Evolutionary conservation across 345 rosid genomes (phyloP).

Genomic region (Acer yangbiense): DNA sequence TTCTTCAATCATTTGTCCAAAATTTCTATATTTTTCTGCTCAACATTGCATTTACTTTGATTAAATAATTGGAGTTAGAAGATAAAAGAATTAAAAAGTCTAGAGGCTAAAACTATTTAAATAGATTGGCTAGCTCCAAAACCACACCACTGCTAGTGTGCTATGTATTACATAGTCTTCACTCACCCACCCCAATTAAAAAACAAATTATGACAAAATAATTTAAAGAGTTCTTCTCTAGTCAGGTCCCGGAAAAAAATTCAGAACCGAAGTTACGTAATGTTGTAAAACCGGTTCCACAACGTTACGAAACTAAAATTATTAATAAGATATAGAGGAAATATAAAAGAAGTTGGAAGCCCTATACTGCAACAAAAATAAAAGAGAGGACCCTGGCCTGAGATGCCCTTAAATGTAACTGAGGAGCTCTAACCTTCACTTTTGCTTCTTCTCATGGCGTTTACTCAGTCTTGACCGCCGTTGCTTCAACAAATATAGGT

Average conservation of each 20-base stretch:
- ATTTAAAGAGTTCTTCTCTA: too few relatives aligned
- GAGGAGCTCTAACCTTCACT: conserved; percentile 29
- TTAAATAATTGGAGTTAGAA: conserved; percentile 6
- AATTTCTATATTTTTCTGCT: neutral
- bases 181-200: too few relatives aligned
- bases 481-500: conserved; percentile 73
- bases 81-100: neutral
- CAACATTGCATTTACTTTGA: neutral
- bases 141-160: neutral
- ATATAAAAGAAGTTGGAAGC: too few relatives aligned
- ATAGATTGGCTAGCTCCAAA: neutral
- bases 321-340: too few relatives aligned
- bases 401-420: conserved; percentile 9
- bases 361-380: too few relatives aligned
- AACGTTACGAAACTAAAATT: too few relatives aligned
- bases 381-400: neutral
- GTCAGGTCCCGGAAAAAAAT: too few relatives aligned
- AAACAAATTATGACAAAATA: too few relatives aligned
- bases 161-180: neutral
- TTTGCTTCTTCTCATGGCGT: conserved; percentile 52
- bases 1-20: conserved; percentile 22
- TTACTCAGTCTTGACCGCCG: conserved; percentile 61
- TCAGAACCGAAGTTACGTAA: too few relatives aligned
- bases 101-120: neutral
- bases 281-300: too few relatives aligned